Evolutionary conservation across 2,329 filamentous ascomycete genomes (phyloP).

Genomic region (Fusarium torreyae): DNA sequence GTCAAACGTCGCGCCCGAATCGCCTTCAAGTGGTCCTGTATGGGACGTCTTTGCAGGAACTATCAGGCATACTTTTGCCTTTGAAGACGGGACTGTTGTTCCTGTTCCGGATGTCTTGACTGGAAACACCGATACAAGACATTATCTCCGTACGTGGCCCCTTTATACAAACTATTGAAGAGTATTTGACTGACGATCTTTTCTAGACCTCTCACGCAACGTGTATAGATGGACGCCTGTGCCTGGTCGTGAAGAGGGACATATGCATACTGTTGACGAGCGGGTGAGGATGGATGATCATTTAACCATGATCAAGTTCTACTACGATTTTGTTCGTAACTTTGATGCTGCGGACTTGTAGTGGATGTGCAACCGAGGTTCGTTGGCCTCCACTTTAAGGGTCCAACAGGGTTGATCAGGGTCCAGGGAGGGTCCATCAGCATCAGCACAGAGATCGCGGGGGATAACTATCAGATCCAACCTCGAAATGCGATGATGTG

Average conservation of each 20-base stretch:
- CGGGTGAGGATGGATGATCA: conserved; percentile 57
- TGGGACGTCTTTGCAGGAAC: conserved; percentile 68
- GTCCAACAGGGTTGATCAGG: no score
- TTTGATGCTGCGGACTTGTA: conserved; percentile 58
- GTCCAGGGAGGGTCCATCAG: no score
- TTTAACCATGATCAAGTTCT: conserved; percentile 60
- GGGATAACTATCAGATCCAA: no score
- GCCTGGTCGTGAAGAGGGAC: conserved; percentile 40
- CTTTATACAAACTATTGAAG: no score
- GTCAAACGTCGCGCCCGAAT: conserved; percentile 63
- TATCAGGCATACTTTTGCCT: conserved; percentile 60
- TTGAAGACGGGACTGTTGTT: conserved; percentile 66
- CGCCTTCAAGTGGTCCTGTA: conserved; percentile 63
- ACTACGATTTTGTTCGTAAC: conserved; percentile 61
- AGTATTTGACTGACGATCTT: background rate
- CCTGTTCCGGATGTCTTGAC: conserved; percentile 64
- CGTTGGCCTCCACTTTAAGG: no score
- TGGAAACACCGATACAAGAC: conserved; percentile 61
- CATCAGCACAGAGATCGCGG: no score
- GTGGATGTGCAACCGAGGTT: no score
- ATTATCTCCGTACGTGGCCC: conserved; percentile 55
- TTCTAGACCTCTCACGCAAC: conserved; percentile 51
- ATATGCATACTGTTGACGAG: conserved; percentile 62
- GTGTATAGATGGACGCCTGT: conserved; percentile 63
- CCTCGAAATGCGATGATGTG: no score